A percentile compares a stretch with the other conserved stretches of the same genome.
phyloP scores from a whole-genome alignment of 129 eudicot species.

The Lonicera japonica region DNA sequence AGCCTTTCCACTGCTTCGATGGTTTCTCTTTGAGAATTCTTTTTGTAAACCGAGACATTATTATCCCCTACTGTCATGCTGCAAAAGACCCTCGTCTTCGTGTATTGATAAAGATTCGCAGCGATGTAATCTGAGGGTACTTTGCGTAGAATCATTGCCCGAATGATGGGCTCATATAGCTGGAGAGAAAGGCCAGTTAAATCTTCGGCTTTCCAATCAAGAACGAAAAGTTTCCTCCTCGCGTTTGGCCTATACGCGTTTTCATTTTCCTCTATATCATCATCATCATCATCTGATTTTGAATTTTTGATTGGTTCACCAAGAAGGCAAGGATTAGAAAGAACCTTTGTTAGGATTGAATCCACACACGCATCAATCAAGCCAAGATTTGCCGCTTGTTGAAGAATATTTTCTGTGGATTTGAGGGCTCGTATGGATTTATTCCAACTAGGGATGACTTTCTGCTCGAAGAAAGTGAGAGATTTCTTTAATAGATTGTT shows the following conservation, averaged over 20 bases:
- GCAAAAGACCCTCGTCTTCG: slow-evolving; percentile 35
- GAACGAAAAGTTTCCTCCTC: slow-evolving; percentile 31
- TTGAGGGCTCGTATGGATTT: slow-evolving; percentile 27
- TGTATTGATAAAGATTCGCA: slow-evolving; percentile 40
- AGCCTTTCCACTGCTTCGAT: slow-evolving; percentile 54
- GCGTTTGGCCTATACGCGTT: slow-evolving; percentile 18
- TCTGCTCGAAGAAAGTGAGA: slow-evolving; percentile 16
- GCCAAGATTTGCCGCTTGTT: slow-evolving; percentile 27
- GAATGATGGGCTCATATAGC: slow-evolving; percentile 31
- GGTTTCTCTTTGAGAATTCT: slow-evolving; percentile 32
- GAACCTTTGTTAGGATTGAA: slow-evolving; percentile 23
- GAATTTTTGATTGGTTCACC: slow-evolving; percentile 29
- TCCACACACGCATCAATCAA: slow-evolving; percentile 26
- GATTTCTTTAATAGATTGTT: slow-evolving; percentile 31
- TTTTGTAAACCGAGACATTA: slow-evolving; percentile 17
- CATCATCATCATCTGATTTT: slow-evolving; percentile 12
- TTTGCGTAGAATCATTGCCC: slow-evolving; percentile 18
- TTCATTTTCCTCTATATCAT: not conserved
- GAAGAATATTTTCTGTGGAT: slow-evolving; percentile 12
- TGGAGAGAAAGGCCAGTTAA: slow-evolving; percentile 26
- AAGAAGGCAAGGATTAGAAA: slow-evolving; percentile 31
- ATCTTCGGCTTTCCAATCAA: slow-evolving; percentile 27
- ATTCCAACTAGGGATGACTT: slow-evolving; percentile 37
- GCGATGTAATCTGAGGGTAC: slow-evolving; percentile 41
- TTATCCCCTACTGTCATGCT: slow-evolving; percentile 13